Evolutionary conservation across 1,284 basidiomycete species (phyloP), one percentile per base, ranked within the genome.

Genomic region (Bjerkandera adusta): DNA sequence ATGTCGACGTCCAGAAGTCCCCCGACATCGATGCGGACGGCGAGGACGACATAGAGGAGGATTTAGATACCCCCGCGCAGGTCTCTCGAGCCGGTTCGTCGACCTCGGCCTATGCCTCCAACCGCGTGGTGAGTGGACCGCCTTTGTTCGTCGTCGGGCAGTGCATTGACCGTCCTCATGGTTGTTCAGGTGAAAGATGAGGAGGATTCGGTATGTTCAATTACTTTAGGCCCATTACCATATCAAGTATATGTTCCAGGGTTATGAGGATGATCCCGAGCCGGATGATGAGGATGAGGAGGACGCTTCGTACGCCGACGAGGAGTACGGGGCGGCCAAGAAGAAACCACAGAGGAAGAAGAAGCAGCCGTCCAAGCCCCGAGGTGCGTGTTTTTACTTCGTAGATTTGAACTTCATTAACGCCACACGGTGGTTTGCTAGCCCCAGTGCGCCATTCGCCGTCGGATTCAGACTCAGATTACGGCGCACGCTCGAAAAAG

Each of bases 401-500:
- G 33, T 12, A 20, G 33, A 36, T 29, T 22, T 45, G 32, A 20
- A 41, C 25, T 18, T 27, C 44, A 34, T 48, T 49, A 13, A 34
- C 48, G 36, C 40, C 47, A 43, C 49, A 62, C 47, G 50, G 51
- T 56, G 55, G 53, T 46, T 50, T 51, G 45, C 37, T 63, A 79
- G 73, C 70, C 48, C 59, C 72, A 42, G 62, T 72, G 50, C 76
- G 79, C 49, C 73, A 71, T 51, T 50, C 60, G 51, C 75, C 69
- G 47, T 85, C 85, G 36, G 86, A 89, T 63, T 92, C 90, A 3
- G 91, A 92, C 63, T 93, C 90, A 10, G 91, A 94, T 59, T 95
- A 94, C 61, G 91, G 86, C 29, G 75, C 83, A 26, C 86, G 89
- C 51, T 81, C 88, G 33, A 88, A 91, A 73, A 92, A 91, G 72